Evolutionary conservation across 202 grass and related monocot genomes (phyloP), one percentile per base, ranked within the genome.

Genomic region (Zizania palustris): DNA sequence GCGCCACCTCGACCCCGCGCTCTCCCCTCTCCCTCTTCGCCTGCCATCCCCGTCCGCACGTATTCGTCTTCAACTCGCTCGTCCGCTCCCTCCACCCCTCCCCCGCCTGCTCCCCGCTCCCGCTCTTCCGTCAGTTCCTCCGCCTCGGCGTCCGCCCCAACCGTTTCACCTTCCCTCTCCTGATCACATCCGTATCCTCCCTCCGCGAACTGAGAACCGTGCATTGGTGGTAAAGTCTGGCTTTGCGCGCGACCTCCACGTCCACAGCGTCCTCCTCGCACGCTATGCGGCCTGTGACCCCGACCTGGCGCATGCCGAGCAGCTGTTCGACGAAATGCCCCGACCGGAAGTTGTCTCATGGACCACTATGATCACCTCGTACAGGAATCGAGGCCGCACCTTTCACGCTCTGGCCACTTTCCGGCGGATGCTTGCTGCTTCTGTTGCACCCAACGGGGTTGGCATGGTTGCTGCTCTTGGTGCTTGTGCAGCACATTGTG

Each of bases 11-110:
- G 75, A 58, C 82, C 75, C 78, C 14, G 85, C 91, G 36, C 74
- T 93, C 75, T 84, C 75, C 36, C 82, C 74, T 93, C 75, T 84
- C 75, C 36, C 82, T 90, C 82, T 88, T 93, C 75, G 80, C 82
- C 42, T 81, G 71, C 78, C 85, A 88, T 61, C 85, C 57, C 8
- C 78, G 85, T 37, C 87, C 87, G 37, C 91, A 90, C 49, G 85
- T 90, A 0, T 93, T 90, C 82, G 48, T 93, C 4, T 93, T 86
- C 85, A 90, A 93, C 79, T 77, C 87, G 67, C 83, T 93, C 60
- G 78, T 88, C 75, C 91, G 82, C 62, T 73, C 84, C 39, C 65
- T 83, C 70, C 70, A n/a, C 8, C 59, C 48, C 13, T 53, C 68
- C 18, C 55, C 57, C 7, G 42, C 34, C 11, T 73, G 51, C 81